Evolutionary conservation across 352 stramenopile species (phyloP), one percentile per base, ranked within the genome.

Genomic region (Aphanomyces astaci): DNA sequence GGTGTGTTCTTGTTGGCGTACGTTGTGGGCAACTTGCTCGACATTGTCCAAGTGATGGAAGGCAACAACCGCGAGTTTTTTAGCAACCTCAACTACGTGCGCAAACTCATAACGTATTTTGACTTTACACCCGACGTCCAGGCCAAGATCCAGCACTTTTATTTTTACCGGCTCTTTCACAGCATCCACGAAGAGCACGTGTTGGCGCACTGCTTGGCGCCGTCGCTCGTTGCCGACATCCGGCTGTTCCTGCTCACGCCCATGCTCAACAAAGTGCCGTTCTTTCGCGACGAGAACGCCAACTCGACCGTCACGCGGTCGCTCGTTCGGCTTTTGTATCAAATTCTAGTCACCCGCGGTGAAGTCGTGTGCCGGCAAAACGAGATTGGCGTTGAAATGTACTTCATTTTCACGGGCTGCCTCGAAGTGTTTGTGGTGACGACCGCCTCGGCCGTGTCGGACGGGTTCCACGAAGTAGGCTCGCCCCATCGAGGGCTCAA

Each of bases 161-260:
- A 89, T 30, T 90, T 89, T 54, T 75, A 86, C 59, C 75, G 77
- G 4, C 27, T 68, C 10, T 82, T 84, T 39, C 77, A 89, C 69
- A 81, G 80, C 3, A 91, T 91, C 64, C 87, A 82, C 1, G 79
- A 91, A 63, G 83, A 91, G 57, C 72, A 86, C 54, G 55, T 85
- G 2, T 71, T 91, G 0, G 80, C 85, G 54, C 73, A 79, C 24
- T 86, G 76, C 28, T 65, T 91, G 1, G 80, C 83, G 2, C 81
- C 83, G 11, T 91, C 83, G 19, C 56, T 91, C 33, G 66, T 91
- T 0, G 84, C 80, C 1, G 83, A 91, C 56, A 89, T 89, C 40
- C 77, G 81, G 10, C 77, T 89, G 70, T 75, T 89, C 0, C 78
- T 89, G 25, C 53, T 91, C 22, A 72, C 86, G 56, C 78, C 81